Evolutionary conservation across 1,284 basidiomycete genomes (phyloP).

Genomic region (Violaceomyces palustris): DNA sequence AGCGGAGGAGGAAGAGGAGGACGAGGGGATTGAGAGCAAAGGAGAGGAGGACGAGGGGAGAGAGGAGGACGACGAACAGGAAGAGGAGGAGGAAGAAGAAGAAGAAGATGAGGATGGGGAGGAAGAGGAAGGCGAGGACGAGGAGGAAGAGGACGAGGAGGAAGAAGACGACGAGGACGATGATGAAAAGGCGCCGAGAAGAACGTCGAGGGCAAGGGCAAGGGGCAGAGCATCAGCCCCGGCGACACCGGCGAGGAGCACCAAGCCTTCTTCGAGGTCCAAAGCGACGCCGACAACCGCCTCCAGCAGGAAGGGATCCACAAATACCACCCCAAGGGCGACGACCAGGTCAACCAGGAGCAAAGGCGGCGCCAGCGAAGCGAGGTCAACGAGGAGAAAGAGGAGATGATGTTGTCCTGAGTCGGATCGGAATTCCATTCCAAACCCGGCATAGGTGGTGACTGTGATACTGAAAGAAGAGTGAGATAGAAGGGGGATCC

Average conservation of each 20-base stretch:
- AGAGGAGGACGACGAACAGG: constrained; percentile 1
- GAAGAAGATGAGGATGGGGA: constrained; percentile 12
- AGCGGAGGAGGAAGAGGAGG: constrained; percentile 14
- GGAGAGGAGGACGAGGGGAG: constrained; percentile 4
- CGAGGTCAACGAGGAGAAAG: no score
- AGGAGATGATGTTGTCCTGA: no score
- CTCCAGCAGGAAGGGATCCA: no score
- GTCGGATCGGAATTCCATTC: no score
- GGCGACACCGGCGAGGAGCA: no score
- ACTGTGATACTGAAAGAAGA: no score
- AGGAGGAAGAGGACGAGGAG: constrained; percentile 15
- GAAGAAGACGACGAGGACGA: constrained; percentile 10
- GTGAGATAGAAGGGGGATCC: no score
- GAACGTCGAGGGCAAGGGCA: constrained; percentile 33
- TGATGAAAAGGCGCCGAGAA: constrained; percentile 34
- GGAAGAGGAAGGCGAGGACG: constrained; percentile 10
- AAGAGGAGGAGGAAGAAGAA: constrained; percentile 10
- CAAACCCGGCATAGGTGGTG: no score
- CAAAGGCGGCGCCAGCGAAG: no score
- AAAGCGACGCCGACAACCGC: background rate
- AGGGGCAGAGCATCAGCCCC: constrained; percentile 1
- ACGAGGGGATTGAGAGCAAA: background rate
- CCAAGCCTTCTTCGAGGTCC: background rate
- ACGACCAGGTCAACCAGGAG: no score
- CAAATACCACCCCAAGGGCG: no score